Conservation (phyloP, 192 early-diverging fungal genomes). For the Backusella macrospora region DNA sequence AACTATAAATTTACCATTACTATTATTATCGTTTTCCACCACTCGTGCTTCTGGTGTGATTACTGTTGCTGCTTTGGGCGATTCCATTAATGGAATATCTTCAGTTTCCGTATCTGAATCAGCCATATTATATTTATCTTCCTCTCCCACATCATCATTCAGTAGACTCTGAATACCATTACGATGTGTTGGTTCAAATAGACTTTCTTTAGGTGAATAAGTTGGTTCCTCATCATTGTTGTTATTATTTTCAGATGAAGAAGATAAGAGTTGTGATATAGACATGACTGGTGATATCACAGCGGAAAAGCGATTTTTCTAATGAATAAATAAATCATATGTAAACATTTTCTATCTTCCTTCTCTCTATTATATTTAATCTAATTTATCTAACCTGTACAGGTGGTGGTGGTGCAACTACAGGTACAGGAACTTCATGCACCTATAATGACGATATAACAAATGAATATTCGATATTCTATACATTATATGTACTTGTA, state of each 20-base stretch:
- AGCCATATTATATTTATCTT: constrained; percentile 17
- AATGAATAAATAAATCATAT: not conserved
- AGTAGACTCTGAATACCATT: constrained; percentile 34
- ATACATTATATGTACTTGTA: not conserved
- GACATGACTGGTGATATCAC: constrained; percentile 26
- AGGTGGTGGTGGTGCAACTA: not conserved
- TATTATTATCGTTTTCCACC: not conserved
- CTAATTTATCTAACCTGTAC: constrained; percentile 1
- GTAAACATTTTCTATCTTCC: not conserved
- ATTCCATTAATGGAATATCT: constrained; percentile 23
- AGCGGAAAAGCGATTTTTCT: not conserved
- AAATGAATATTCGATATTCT: no score
- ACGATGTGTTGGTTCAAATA: constrained; percentile 5
- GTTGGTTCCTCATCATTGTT: constrained; percentile 4
- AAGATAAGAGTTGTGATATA: constrained; percentile 17
- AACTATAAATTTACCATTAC: not conserved
- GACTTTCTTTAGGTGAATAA: not conserved
- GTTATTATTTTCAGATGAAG: not conserved
- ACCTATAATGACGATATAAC: not conserved
- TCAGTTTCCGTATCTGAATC: constrained; percentile 36
- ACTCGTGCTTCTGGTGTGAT: not conserved
- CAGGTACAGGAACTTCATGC: not conserved
- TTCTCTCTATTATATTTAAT: not conserved
- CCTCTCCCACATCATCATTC: constrained; percentile 21
- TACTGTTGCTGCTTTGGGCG: not conserved